These are phyloP conservation scores for Schwanniomyces occidentalis DNA, from an alignment of 805 yeast species.

Conservation along the genomic window DNA sequence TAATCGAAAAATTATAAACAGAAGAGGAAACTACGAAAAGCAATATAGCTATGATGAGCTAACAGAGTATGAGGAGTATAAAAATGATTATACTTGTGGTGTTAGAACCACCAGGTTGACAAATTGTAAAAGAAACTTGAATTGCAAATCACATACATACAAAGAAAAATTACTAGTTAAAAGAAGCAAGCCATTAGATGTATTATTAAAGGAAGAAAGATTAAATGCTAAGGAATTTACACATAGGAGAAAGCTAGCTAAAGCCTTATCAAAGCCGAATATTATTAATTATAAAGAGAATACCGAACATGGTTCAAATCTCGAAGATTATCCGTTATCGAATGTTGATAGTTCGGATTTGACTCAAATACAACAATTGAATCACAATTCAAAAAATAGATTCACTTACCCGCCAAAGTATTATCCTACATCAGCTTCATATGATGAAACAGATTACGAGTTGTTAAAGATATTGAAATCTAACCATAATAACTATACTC, in stretches of 20 bases:
- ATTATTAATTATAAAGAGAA: too few relatives aligned
- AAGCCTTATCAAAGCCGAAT: neutral
- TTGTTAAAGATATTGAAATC: neutral
- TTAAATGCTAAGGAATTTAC: constrained; percentile 1
- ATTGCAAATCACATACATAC: constrained; percentile 7
- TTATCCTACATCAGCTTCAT: constrained; percentile 1
- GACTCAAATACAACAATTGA: too few relatives aligned
- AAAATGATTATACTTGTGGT: constrained; percentile 14
- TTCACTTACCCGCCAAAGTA: neutral
- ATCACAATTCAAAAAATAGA: too few relatives aligned
- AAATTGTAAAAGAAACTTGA: constrained; percentile 7
- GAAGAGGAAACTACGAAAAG: too few relatives aligned
- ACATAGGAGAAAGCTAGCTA: constrained; percentile 3
- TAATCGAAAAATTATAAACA: too few relatives aligned
- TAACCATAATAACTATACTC: neutral
- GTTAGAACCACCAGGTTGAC: constrained; percentile 9
- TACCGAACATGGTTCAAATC: too few relatives aligned
- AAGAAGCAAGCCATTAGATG: constrained; percentile 7
- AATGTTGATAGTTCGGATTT: too few relatives aligned
- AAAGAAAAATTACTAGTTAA: constrained; percentile 3
- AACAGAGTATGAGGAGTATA: neutral
- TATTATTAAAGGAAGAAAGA: constrained; percentile 2
- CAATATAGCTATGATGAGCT: too few relatives aligned
- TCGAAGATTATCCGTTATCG: too few relatives aligned
- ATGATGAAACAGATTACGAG: constrained; percentile 1